These are phyloP conservation scores for Fusarium sp. DNA, from an alignment of 2,329 filamentous ascomycete species.

Conservation along the genomic window DNA sequence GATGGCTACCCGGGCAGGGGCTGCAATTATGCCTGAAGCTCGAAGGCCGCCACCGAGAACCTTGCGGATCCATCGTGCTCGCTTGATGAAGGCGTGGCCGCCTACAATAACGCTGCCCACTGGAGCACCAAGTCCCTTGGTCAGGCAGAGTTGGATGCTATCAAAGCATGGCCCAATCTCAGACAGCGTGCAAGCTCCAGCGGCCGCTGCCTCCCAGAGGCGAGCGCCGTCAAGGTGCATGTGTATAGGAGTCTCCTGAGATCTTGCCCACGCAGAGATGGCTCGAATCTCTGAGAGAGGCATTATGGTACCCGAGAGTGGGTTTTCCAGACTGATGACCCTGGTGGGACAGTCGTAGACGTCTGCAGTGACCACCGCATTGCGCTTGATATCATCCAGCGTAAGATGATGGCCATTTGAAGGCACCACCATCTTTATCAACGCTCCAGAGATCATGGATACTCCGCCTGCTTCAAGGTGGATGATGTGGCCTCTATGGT, in stretches of 20 bases:
- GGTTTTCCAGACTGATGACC: constrained; percentile 86
- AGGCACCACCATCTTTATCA: constrained; percentile 71
- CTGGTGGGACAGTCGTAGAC: constrained; percentile 83
- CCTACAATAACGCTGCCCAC: constrained; percentile 79
- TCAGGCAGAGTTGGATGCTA: constrained; percentile 79
- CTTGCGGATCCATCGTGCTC: constrained; percentile 64
- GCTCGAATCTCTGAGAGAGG: constrained; percentile 74
- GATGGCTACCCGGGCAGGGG: constrained; percentile 74
- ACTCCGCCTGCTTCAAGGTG: constrained; percentile 70
- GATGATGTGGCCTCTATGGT: constrained; percentile 79
- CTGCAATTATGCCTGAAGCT: constrained; percentile 76
- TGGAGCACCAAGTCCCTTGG: constrained; percentile 82
- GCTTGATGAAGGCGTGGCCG: constrained; percentile 45
- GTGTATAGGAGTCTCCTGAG: constrained; percentile 62
- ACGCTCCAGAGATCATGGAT: constrained; percentile 74
- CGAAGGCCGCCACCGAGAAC: constrained; percentile 77
- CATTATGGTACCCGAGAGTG: constrained; percentile 79
- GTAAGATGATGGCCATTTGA: constrained; percentile 77
- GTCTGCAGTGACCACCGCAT: constrained; percentile 71
- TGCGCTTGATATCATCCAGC: constrained; percentile 74
- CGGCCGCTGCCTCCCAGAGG: constrained; percentile 80
- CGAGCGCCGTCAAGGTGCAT: constrained; percentile 83
- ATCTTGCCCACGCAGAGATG: constrained; percentile 74
- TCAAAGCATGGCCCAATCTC: constrained; percentile 76
- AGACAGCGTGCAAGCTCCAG: constrained; percentile 70